phyloP scores from a whole-genome alignment of 1,139 yeast species.

The Candida glucosophila region DNA sequence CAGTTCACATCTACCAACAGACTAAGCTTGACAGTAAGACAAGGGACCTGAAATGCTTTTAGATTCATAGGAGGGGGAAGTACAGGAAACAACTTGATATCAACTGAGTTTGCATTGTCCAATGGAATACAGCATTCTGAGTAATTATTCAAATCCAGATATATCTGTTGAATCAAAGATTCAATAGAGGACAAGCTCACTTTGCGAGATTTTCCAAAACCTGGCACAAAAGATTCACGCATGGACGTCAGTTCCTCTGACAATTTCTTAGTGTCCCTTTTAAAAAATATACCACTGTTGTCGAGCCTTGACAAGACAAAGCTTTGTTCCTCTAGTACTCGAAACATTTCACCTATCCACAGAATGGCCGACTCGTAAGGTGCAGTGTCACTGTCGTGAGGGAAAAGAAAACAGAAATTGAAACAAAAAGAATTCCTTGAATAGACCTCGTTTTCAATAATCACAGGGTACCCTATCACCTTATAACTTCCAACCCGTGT shows the following conservation, averaged over 20 bases:
- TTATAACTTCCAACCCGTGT: constrained; percentile 64
- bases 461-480: constrained; percentile 87
- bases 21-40: constrained; percentile 66
- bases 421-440: constrained; percentile 88
- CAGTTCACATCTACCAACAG: constrained; percentile 79
- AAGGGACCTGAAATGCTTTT: constrained; percentile 76
- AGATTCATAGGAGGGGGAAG: constrained; percentile 77
- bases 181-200: constrained; percentile 57
- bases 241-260: constrained; percentile 1
- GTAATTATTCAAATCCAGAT: constrained; percentile 86
- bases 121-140: constrained; percentile 94
- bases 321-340: constrained; percentile 84
- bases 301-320: constrained; percentile 57
- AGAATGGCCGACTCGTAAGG: constrained; percentile 83
- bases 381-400: constrained; percentile 69
- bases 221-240: constrained; percentile 19
- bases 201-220: constrained; percentile 31
- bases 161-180: constrained; percentile 78
- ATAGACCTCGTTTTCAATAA: constrained; percentile 64
- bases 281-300: constrained; percentile 28
- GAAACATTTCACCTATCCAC: constrained; percentile 82
- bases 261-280: constrained; percentile 7
- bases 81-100: constrained; percentile 83
- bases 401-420: constrained; percentile 87
- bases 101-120: constrained; percentile 83